phyloP scores from a whole-genome alignment of 495 filamentous ascomycete species.

The Aspergillus bridgeri region DNA sequence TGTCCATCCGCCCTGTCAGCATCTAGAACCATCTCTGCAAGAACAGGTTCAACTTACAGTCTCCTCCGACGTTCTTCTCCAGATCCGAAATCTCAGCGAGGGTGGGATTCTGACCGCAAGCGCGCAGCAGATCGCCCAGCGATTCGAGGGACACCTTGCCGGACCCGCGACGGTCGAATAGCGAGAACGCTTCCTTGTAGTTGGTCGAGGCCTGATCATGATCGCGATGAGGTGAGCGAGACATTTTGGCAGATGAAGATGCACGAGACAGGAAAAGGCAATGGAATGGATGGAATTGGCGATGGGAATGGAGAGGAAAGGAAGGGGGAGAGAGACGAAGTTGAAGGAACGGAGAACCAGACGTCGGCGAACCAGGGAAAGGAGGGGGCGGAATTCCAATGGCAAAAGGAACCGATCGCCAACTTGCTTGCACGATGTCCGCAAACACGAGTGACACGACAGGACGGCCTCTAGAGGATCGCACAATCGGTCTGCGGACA shows the following conservation, averaged over 20 bases:
- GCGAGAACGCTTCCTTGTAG: slow-evolving; percentile 99
- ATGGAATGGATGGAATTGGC: slow-evolving; percentile 3
- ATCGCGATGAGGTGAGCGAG: slow-evolving; percentile 12
- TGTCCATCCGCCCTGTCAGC: slow-evolving; percentile 35
- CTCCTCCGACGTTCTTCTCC: slow-evolving; percentile 79
- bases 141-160: slow-evolving; percentile 81
- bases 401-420: neutral
- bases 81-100: slow-evolving; percentile 86
- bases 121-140: slow-evolving; percentile 89
- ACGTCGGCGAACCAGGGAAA: slow-evolving; percentile 3
- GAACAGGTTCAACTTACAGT: slow-evolving; percentile 77
- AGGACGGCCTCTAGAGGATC: neutral
- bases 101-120: slow-evolving; percentile 97
- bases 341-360: neutral
- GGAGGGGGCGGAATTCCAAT: slow-evolving; percentile 1
- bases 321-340: neutral
- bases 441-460: neutral
- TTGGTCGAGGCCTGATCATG: slow-evolving; percentile 86
- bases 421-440: neutral
- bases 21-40: neutral
- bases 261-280: neutral
- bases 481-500: neutral
- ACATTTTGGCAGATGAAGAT: neutral
- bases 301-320: slow-evolving; percentile 5
- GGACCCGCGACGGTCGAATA: slow-evolving; percentile 98